Conservation (phyloP, 768 basidiomycete species). For the Lentinula sp. region DNA sequence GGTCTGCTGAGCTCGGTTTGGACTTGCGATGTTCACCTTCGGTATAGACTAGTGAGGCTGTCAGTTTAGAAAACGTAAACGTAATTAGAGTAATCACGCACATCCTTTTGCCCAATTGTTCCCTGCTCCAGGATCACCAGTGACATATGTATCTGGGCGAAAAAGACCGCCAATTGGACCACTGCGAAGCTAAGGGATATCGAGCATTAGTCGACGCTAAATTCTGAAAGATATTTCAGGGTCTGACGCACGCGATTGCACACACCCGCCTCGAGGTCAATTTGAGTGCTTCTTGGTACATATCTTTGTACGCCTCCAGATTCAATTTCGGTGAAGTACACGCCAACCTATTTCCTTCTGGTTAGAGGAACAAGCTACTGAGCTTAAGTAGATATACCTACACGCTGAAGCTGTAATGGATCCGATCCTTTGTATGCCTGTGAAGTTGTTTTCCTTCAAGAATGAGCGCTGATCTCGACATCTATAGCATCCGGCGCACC, state of each 20-base stretch:
- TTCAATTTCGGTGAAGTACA: conserved; percentile 77
- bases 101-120: conserved; percentile 98
- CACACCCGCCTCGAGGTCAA: conserved; percentile 88
- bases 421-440: conserved; percentile 72
- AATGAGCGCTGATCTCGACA: conserved; percentile 5
- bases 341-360: conserved; percentile 47
- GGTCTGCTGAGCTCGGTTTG: background rate
- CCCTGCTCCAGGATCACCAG: conserved; percentile 60
- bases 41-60: conserved; percentile 59
- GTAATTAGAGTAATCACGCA: conserved; percentile 29
- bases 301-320: conserved; percentile 54
- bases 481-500: conserved; percentile 31
- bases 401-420: conserved; percentile 67
- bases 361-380: background rate
- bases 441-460: background rate
- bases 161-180: conserved; percentile 73
- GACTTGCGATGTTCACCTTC: conserved; percentile 49
- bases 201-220: background rate
- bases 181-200: conserved; percentile 45
- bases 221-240: background rate
- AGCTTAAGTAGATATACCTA: conserved; percentile 22
- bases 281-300: conserved; percentile 84
- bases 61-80: background rate
- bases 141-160: conserved; percentile 81
- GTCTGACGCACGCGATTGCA: conserved; percentile 56